Evolutionary conservation across 169 alveolate species (phyloP).

Genomic region (Eimeria brunetti): DNA sequence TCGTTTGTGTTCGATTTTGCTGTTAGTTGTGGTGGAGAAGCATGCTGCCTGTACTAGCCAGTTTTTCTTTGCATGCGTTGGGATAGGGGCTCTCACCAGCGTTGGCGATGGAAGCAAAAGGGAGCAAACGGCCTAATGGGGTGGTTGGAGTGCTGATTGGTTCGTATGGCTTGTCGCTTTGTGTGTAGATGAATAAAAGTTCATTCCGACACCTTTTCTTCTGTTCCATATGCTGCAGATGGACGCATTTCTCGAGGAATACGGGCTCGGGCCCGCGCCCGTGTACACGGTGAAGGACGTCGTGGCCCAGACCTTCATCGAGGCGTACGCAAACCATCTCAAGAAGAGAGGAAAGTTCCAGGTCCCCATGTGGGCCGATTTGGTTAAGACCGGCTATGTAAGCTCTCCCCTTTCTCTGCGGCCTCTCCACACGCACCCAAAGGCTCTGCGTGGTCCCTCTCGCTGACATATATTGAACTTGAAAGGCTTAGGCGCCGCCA

Average conservation of each 20-base stretch:
- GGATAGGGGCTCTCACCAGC: background rate
- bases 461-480: too few species aligned
- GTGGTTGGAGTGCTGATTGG: background rate
- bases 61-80: background rate
- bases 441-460: background rate
- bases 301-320: constrained; percentile 96
- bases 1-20: too few species aligned
- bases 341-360: constrained; percentile 96
- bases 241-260: constrained; percentile 66
- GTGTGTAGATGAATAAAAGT: background rate
- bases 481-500: too few species aligned
- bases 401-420: background rate
- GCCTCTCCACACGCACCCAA: background rate
- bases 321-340: constrained; percentile 96
- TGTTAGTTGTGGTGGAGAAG: too few species aligned
- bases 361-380: constrained; percentile 97
- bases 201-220: background rate
- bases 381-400: constrained; percentile 95
- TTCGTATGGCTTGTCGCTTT: background rate
- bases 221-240: constrained; percentile 12
- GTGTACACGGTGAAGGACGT: constrained; percentile 96
- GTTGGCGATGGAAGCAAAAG: background rate
- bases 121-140: too few species aligned
- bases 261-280: constrained; percentile 62
- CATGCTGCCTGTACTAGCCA: too few species aligned